Evolutionary conservation across 768 basidiomycete genomes (phyloP).

Genomic region (Pisolithus marmoratus): DNA sequence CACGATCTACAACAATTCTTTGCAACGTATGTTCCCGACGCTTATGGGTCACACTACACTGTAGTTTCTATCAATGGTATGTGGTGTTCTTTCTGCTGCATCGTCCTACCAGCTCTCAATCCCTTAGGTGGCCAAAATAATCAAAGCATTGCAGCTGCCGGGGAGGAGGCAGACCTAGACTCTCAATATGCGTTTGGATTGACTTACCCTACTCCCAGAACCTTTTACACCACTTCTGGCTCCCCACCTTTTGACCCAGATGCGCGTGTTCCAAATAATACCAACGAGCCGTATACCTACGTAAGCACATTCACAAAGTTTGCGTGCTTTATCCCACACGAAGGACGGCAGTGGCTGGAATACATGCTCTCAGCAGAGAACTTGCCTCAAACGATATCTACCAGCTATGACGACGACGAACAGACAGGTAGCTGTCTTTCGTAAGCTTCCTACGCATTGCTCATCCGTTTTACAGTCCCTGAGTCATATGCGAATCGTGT

Average conservation of each 20-base stretch:
- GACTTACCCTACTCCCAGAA: slow-evolving; percentile 52
- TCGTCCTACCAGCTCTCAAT: slow-evolving; percentile 4
- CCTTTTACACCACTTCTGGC: slow-evolving; percentile 60
- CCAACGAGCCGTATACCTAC: slow-evolving; percentile 45
- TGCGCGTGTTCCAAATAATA: slow-evolving; percentile 29
- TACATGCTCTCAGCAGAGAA: slow-evolving; percentile 41
- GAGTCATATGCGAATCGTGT: slow-evolving; percentile 48
- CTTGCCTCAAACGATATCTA: slow-evolving; percentile 59
- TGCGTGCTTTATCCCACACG: slow-evolving; percentile 3
- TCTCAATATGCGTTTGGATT: slow-evolving; percentile 64
- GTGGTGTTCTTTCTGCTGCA: not conserved
- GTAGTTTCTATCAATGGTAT: slow-evolving; percentile 52
- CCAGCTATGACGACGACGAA: slow-evolving; percentile 69
- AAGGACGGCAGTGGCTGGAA: slow-evolving; percentile 49
- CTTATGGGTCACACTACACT: slow-evolving; percentile 45
- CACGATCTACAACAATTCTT: slow-evolving; percentile 50
- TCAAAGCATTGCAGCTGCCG: slow-evolving; percentile 48
- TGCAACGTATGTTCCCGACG: slow-evolving; percentile 40
- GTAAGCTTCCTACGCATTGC: not conserved
- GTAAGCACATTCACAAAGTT: slow-evolving; percentile 22
- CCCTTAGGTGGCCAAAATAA: slow-evolving; percentile 53
- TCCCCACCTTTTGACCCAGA: slow-evolving; percentile 55
- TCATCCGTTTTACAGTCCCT: slow-evolving; percentile 40
- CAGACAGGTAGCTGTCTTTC: slow-evolving; percentile 47
- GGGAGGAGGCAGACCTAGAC: slow-evolving; percentile 63